Percentiles rank a stretch among this genome's conserved stretches.
Evolutionary conservation across 805 yeast genomes (phyloP).

Genomic region (Ascoidea rubescens): DNA sequence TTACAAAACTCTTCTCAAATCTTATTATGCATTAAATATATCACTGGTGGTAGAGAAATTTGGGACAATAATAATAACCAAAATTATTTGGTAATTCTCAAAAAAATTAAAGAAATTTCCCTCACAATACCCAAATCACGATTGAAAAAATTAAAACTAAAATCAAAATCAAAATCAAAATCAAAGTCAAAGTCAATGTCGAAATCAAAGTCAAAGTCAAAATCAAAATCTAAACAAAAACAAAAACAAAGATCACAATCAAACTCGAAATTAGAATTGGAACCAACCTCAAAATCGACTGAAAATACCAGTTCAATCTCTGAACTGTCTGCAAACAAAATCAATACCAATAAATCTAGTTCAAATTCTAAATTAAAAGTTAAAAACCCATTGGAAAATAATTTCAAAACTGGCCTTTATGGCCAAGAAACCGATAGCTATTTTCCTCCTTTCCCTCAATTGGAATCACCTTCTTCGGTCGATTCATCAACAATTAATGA

Average conservation of each 20-base stretch:
- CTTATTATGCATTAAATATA: conserved; percentile 45
- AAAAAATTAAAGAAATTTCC: conserved; percentile 3
- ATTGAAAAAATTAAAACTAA: conserved; percentile 1
- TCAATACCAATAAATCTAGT: not conserved
- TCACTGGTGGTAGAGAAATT: conserved; percentile 31
- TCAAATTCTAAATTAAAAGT: no score
- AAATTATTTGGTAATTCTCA: conserved; percentile 38
- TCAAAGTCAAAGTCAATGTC: conserved; percentile 4
- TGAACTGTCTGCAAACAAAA: not conserved
- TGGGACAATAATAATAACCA: conserved; percentile 66
- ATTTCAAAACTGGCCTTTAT: not conserved
- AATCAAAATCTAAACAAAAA: not conserved
- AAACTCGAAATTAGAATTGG: conserved; percentile 1
- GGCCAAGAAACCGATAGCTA: no score
- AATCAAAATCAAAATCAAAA: conserved; percentile 8
- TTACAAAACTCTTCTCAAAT: conserved; percentile 14
- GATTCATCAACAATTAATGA: not conserved
- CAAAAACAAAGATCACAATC: not conserved
- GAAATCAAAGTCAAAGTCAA: conserved; percentile 1
- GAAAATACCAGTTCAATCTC: not conserved
- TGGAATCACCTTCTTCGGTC: not conserved
- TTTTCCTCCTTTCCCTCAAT: not conserved
- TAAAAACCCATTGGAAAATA: no score
- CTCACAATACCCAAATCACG: no score
- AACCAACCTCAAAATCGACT: not conserved